These are phyloP conservation scores for Penicillium dipodomyicola DNA, from an alignment of 495 filamentous ascomycete species.

Conservation along the genomic window DNA sequence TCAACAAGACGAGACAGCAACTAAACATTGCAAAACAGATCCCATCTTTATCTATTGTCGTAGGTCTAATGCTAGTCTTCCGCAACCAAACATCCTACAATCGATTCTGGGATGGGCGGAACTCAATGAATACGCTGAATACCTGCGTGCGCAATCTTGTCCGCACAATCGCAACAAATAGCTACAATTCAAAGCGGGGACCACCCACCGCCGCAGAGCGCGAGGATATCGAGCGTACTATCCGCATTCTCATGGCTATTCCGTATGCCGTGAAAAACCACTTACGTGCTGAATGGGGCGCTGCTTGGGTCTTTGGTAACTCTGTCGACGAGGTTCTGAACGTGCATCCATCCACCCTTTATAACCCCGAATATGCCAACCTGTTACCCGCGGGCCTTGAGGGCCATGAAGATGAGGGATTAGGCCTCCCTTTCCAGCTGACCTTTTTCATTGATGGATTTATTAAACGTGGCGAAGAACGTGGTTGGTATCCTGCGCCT, in stretches of 20 bases:
- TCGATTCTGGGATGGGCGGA: conserved; percentile 69
- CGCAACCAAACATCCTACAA: conserved; percentile 71
- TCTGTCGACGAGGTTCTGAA: conserved; percentile 44
- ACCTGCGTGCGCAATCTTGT: conserved; percentile 63
- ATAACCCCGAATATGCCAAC: conserved; percentile 58
- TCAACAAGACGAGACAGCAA: neutral
- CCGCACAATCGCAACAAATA: conserved; percentile 53
- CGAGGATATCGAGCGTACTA: conserved; percentile 57
- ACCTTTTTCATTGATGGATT: conserved; percentile 67
- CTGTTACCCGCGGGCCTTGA: conserved; percentile 58
- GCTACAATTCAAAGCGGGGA: conserved; percentile 30
- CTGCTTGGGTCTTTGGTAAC: conserved; percentile 42
- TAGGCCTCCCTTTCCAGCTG: conserved; percentile 65
- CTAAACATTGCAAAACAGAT: conserved; percentile 42
- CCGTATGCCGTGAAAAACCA: conserved; percentile 76
- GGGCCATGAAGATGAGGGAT: conserved; percentile 61
- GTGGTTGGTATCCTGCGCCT: conserved; percentile 60
- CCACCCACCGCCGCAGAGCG: conserved; percentile 43
- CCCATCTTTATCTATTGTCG: conserved; percentile 74
- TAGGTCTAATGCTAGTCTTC: conserved; percentile 79
- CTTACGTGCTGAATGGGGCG: conserved; percentile 69
- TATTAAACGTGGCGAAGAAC: conserved; percentile 59
- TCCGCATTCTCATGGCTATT: conserved; percentile 65
- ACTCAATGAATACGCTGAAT: conserved; percentile 55
- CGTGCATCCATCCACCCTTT: conserved; percentile 44